Conservation (phyloP, 1,284 basidiomycete genomes). For the Dichomitus squalens region DNA sequence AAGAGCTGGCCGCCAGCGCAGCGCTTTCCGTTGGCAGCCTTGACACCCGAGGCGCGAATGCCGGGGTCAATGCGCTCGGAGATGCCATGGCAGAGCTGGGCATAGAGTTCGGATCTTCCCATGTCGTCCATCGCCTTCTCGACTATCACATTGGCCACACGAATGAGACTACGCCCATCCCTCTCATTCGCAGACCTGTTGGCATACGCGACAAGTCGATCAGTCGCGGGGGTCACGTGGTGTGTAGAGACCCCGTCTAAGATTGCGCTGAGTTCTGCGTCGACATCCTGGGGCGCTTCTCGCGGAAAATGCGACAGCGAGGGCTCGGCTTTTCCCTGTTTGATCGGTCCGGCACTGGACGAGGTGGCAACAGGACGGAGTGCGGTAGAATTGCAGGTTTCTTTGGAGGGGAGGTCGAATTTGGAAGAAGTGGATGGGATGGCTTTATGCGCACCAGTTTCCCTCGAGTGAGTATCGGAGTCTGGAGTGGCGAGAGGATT, state of each 20-base stretch:
- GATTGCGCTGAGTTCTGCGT: slow-evolving; percentile 89
- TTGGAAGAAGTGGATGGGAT: neutral
- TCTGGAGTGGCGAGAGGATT: too few relatives aligned
- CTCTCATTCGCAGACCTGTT: slow-evolving; percentile 91
- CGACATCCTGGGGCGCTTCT: slow-evolving; percentile 74
- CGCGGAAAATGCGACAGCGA: neutral
- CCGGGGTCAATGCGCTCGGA: slow-evolving; percentile 72
- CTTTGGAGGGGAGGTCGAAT: neutral
- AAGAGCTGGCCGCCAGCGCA: slow-evolving; percentile 90
- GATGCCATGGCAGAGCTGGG: slow-evolving; percentile 53
- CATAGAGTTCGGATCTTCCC: slow-evolving; percentile 14
- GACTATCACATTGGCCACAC: slow-evolving; percentile 93
- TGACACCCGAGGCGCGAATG: slow-evolving; percentile 86
- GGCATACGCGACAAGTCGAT: slow-evolving; percentile 68
- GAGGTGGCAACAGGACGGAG: neutral
- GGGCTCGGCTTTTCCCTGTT: neutral
- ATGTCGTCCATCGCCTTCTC: slow-evolving; percentile 79
- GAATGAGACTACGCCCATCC: slow-evolving; percentile 90
- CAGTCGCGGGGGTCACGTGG: slow-evolving; percentile 85
- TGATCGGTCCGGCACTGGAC: neutral
- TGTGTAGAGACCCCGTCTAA: slow-evolving; percentile 97
- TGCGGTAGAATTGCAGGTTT: neutral
- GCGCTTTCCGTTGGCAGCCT: slow-evolving; percentile 76
- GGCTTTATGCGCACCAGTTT: neutral
- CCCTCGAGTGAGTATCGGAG: too few relatives aligned